phyloP scores from a whole-genome alignment of 495 filamentous ascomycete genomes.

The Penicillium nucicola region DNA sequence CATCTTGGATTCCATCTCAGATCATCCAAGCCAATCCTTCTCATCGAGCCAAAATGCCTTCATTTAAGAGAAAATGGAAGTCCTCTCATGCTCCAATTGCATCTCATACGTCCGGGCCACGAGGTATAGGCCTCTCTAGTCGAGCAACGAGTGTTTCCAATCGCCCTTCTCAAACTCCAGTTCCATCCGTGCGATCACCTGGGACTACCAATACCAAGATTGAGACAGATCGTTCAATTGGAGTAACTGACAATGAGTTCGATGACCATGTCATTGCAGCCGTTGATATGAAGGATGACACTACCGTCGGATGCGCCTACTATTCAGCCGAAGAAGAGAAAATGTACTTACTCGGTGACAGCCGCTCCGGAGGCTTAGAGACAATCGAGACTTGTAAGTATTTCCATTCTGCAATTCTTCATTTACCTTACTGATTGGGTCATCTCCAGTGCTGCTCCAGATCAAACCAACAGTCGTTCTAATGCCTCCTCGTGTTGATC shows the following conservation, averaged over 20 bases:
- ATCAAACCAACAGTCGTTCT: slow-evolving; percentile 79
- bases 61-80: slow-evolving; percentile 23
- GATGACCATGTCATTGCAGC: slow-evolving; percentile 77
- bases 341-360: slow-evolving; percentile 78
- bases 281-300: slow-evolving; percentile 69
- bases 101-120: slow-evolving; percentile 12
- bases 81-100: slow-evolving; percentile 8
- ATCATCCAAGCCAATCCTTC: background rate
- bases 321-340: slow-evolving; percentile 73
- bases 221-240: slow-evolving; percentile 2
- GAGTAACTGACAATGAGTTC: slow-evolving; percentile 50
- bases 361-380: slow-evolving; percentile 66
- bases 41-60: slow-evolving; percentile 11
- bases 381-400: slow-evolving; percentile 63
- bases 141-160: slow-evolving; percentile 1
- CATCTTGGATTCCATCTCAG: background rate
- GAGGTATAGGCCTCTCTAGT: slow-evolving; percentile 1
- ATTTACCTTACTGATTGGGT: slow-evolving; percentile 12
- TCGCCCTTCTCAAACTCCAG: slow-evolving; percentile 1
- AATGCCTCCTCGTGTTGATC: slow-evolving; percentile 66
- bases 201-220: slow-evolving; percentile 5
- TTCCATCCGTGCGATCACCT: slow-evolving; percentile 5
- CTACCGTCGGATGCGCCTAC: slow-evolving; percentile 81
- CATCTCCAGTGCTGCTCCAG: slow-evolving; percentile 60
- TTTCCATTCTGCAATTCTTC: background rate